phyloP scores from a whole-genome alignment of 805 yeast species.

The Spathaspora sp. region DNA sequence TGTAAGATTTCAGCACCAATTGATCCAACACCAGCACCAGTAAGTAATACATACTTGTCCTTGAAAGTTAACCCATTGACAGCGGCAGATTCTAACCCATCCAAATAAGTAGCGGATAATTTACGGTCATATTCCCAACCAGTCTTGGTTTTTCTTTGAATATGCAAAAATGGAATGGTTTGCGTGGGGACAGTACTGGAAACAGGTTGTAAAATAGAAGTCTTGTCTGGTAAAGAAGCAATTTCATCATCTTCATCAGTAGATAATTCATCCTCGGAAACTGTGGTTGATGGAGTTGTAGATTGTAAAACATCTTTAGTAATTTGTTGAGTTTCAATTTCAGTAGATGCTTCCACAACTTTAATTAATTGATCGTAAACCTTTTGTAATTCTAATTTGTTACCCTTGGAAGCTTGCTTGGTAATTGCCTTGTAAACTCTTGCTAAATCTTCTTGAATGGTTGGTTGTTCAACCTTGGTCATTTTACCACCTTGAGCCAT shows the following conservation, averaged over 20 bases:
- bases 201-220: slow-evolving; percentile 68
- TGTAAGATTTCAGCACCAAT: slow-evolving; percentile 96
- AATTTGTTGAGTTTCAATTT: slow-evolving; percentile 64
- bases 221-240: slow-evolving; percentile 74
- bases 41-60: slow-evolving; percentile 83
- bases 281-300: slow-evolving; percentile 37
- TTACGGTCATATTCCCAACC: slow-evolving; percentile 88
- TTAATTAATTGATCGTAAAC: slow-evolving; percentile 67
- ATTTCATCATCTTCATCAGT: slow-evolving; percentile 63
- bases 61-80: slow-evolving; percentile 89
- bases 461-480: slow-evolving; percentile 66
- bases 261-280: slow-evolving; percentile 32
- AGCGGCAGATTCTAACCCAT: slow-evolving; percentile 91
- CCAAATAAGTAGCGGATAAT: slow-evolving; percentile 74
- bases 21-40: slow-evolving; percentile 99
- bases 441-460: slow-evolving; percentile 81
- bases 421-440: slow-evolving; percentile 78
- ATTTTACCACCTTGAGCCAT: slow-evolving; percentile 94
- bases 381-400: slow-evolving; percentile 67
- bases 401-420: slow-evolving; percentile 56
- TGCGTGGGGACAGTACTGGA: slow-evolving; percentile 72
- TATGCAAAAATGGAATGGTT: slow-evolving; percentile 91
- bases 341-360: slow-evolving; percentile 65
- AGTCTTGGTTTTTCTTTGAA: slow-evolving; percentile 69
- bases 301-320: slow-evolving; percentile 48